Base-by-base conservation (phyloP, 2,329 filamentous ascomycete species). In the Arachnomyces sp. region DNA sequence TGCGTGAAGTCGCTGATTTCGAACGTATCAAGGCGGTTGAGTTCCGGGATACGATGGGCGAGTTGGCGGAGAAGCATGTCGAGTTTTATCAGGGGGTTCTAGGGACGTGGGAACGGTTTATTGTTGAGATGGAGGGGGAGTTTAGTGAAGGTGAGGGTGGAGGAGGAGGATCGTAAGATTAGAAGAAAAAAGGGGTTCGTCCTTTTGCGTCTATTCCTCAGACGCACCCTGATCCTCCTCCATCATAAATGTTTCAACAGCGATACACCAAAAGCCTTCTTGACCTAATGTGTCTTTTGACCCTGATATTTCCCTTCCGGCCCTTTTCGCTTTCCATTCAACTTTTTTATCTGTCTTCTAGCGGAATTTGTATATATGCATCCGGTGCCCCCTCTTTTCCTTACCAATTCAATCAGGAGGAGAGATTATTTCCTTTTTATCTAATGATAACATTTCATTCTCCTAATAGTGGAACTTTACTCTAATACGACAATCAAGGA, bases 21-120 rank as follows among this genome's bases (percentile, higher is more conserved):
- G 92, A 98, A 67, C 78, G 89, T 42, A 96, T 96, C 72, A 98
- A 98, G 72, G 80, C 86, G 30, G 73, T 86, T 31, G 90, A 98
- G 71, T 93, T 98, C 65, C 86, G 86, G 61, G 77, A 83, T 48
- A 89, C 92, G 52, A 73, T 98, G 36, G 87, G 86, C 2, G 80
- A 78, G 2, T 65, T 98, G 36, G 87, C 90, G 0, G 83, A 90
- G 55, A 80, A 86, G 13, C 87, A 98, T 60, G 79, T 94, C 31
- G 77, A 80, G 8, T 96, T 95, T 62, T 98, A 95, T 60, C 78
- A 78, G 42, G 77, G 77, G 15, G 84, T 87, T 4, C 78, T 84
- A 36, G 80, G 82, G 39, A 84, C 85, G 6, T 98, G 92, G 92
- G 87, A 95, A 67, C 71, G 73, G 45, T 96, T 95, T 56, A 71